These are phyloP conservation scores for Recurvomyces mirabilis DNA, from an alignment of 495 filamentous ascomycete genomes.

Conservation along the genomic window DNA sequence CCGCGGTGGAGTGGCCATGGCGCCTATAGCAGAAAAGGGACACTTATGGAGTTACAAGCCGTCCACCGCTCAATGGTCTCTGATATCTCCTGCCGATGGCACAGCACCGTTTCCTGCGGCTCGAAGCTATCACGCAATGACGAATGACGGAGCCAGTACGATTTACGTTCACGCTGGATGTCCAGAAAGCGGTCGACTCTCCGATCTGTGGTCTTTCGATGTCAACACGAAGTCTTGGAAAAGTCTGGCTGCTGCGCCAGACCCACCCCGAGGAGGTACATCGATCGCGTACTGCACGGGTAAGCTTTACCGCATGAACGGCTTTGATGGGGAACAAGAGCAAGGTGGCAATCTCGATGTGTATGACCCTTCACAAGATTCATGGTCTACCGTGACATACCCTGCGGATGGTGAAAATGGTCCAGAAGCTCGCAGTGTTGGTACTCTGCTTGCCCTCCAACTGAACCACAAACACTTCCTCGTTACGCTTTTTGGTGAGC, in stretches of 20 bases:
- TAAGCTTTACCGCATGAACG: conserved; percentile 60
- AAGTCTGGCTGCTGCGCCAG: conserved; percentile 49
- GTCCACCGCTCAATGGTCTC: conserved; percentile 21
- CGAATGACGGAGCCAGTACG: conserved; percentile 38
- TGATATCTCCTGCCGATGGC: conserved; percentile 20
- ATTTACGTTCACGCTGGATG: conserved; percentile 67
- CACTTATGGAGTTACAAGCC: conserved; percentile 39
- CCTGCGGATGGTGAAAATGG: conserved; percentile 34
- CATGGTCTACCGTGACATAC: conserved; percentile 38
- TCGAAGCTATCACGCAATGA: conserved; percentile 41
- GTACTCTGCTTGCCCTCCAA: conserved; percentile 34
- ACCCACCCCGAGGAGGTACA: conserved; percentile 49
- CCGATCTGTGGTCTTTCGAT: conserved; percentile 65
- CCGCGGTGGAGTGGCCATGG: conserved; percentile 43
- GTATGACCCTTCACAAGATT: conserved; percentile 27
- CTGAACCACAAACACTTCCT: conserved; percentile 48
- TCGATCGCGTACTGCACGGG: conserved; percentile 46
- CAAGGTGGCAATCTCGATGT: conserved; percentile 57
- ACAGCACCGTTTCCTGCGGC: conserved; percentile 28
- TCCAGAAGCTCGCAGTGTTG: conserved; percentile 38
- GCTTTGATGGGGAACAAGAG: conserved; percentile 54
- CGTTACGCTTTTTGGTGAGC: conserved; percentile 58
- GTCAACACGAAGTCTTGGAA: conserved; percentile 48
- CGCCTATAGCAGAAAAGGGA: conserved; percentile 44
- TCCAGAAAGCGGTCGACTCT: conserved; percentile 42